phyloP scores from a whole-genome alignment of 2,329 filamentous ascomycete species.

The Xenoacremonium recifei region DNA sequence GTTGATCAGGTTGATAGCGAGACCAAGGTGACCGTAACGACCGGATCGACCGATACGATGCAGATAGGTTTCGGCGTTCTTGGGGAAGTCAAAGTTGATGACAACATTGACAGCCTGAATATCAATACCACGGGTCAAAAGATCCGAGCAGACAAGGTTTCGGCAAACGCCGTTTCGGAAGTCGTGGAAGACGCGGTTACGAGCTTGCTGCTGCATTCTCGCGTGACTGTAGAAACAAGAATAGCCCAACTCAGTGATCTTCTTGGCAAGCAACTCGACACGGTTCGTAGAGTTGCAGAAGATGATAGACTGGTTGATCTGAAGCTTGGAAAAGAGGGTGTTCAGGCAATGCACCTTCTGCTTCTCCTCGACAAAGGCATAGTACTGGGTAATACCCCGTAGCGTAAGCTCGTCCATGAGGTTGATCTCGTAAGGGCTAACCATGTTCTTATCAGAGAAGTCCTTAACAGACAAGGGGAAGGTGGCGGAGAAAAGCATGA shows the following conservation, averaged over 20 bases:
- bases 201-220: slow-evolving; percentile 93
- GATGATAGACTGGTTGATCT: slow-evolving; percentile 99
- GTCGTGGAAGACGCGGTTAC: slow-evolving; percentile 98
- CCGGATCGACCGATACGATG: slow-evolving; percentile 98
- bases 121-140: slow-evolving; percentile 97
- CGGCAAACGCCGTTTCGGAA: slow-evolving; percentile 98
- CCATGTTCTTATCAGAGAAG: slow-evolving; percentile 98
- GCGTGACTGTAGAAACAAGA: slow-evolving; percentile 99
- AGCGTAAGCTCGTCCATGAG: slow-evolving; percentile 99
- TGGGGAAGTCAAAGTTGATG: slow-evolving; percentile 99
- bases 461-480: slow-evolving; percentile 96
- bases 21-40: slow-evolving; percentile 92
- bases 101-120: slow-evolving; percentile 99
- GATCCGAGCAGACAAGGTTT: slow-evolving; percentile 96
- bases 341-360: slow-evolving; percentile 99
- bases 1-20: slow-evolving; percentile 98
- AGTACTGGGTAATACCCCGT: slow-evolving; percentile 97
- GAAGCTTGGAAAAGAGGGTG: slow-evolving; percentile 96
- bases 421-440: slow-evolving; percentile 95
- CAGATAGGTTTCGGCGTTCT: slow-evolving; percentile 98
- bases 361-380: slow-evolving; percentile 98
- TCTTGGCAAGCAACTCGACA: slow-evolving; percentile 95
- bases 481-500: slow-evolving; percentile 98
- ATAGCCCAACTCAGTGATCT: slow-evolving; percentile 98
- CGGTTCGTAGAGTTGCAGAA: slow-evolving; percentile 99